A percentile compares a stretch with the other conserved stretches of the same genome.
phyloP scores from a whole-genome alignment of 2,329 filamentous ascomycete species.

The Cryphonectria carpinicola region DNA sequence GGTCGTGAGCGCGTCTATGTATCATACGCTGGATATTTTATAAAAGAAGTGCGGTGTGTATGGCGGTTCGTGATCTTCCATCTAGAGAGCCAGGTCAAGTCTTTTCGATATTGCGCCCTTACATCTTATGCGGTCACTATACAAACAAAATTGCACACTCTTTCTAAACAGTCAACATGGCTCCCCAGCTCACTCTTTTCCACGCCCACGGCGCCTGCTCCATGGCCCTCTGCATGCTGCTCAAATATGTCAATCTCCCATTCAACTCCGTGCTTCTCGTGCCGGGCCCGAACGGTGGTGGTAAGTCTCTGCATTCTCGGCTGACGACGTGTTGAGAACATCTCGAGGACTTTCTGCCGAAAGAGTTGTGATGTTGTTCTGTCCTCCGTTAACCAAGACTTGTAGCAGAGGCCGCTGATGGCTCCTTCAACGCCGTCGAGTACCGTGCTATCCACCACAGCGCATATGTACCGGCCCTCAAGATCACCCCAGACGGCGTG shows the following conservation, averaged over 20 bases:
- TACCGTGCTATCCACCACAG: conserved; percentile 38
- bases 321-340: neutral
- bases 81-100: neutral
- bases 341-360: neutral
- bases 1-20: neutral
- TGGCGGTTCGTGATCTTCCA: neutral
- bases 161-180: neutral
- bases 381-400: conserved; percentile 31
- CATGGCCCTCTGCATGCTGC: conserved; percentile 36
- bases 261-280: conserved; percentile 25
- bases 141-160: neutral
- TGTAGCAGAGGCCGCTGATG: conserved; percentile 35
- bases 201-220: conserved; percentile 38
- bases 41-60: neutral
- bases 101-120: neutral
- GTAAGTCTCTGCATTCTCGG: neutral
- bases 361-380: neutral
- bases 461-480: conserved; percentile 39
- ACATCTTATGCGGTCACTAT: neutral
- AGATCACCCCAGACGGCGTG: conserved; percentile 30
- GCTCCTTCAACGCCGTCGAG: conserved; percentile 36
- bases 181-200: conserved; percentile 34
- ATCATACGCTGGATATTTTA: neutral
- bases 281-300: neutral
- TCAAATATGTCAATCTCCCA: conserved; percentile 37